These are phyloP conservation scores for Periconia digitata DNA, from an alignment of 2,329 filamentous ascomycete species.

Conservation along the genomic window DNA sequence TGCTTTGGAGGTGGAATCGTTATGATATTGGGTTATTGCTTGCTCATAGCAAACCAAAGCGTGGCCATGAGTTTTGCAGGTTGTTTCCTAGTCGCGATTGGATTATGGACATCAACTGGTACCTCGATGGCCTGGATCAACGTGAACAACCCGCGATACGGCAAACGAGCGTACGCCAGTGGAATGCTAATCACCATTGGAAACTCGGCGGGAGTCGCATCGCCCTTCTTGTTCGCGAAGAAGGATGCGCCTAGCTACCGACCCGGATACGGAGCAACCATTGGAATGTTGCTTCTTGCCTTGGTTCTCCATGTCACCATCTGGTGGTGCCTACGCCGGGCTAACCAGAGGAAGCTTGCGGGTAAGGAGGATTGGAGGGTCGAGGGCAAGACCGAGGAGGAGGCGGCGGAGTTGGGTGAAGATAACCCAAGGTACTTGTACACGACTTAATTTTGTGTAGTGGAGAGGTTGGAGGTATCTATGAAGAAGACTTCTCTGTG, in stretches of 20 bases:
- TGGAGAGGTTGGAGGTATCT: too few species aligned
- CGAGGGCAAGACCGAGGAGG: constrained; percentile 25
- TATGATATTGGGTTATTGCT: constrained; percentile 53
- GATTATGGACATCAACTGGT: constrained; percentile 55
- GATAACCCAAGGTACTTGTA: constrained; percentile 28
- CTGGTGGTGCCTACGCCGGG: constrained; percentile 21
- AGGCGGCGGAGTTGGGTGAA: constrained; percentile 27
- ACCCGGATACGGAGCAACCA: constrained; percentile 26
- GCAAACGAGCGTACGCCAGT: constrained; percentile 13
- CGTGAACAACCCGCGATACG: constrained; percentile 47
- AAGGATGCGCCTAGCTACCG: constrained; percentile 16
- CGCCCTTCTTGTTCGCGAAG: constrained; percentile 26
- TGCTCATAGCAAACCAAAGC: constrained; percentile 23
- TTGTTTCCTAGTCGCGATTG: constrained; percentile 49
- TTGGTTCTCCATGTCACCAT: constrained; percentile 19
- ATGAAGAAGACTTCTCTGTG: too few species aligned
- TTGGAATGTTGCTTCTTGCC: constrained; percentile 20
- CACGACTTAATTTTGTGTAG: constrained; percentile 13
- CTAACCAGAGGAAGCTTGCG: constrained; percentile 24
- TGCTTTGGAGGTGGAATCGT: constrained; percentile 31
- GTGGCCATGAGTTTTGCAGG: constrained; percentile 24
- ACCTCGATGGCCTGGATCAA: constrained; percentile 59
- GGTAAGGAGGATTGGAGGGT: constrained; percentile 27
- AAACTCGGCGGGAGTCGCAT: constrained; percentile 53
- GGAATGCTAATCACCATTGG: constrained; percentile 39